Conservation (phyloP, 257 asterid species). For the Nicotiana noctiflora region DNA sequence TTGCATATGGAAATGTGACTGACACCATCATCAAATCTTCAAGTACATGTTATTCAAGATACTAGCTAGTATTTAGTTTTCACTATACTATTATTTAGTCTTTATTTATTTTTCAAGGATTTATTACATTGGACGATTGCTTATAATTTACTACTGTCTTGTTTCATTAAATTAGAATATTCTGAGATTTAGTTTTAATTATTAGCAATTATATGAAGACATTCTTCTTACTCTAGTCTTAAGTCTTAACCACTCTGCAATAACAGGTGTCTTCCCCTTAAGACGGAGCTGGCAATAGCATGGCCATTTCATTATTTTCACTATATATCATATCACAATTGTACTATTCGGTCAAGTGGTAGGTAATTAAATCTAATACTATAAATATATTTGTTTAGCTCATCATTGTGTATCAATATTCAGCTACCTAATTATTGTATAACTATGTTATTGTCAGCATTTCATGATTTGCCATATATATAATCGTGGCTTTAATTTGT, state of each 20-base stretch:
- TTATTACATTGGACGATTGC: neutral
- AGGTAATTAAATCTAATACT: neutral
- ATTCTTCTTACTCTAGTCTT: slow-evolving; percentile 14
- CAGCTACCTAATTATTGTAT: neutral
- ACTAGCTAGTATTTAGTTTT: neutral
- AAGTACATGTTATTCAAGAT: slow-evolving; percentile 11
- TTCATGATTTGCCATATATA: neutral
- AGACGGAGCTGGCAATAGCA: slow-evolving; percentile 11
- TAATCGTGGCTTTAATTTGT: neutral
- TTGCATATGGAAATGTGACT: slow-evolving; percentile 20
- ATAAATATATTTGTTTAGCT: too few species aligned
- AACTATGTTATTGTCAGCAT: neutral
- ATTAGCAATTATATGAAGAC: slow-evolving; percentile 8
- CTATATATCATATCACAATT: neutral
- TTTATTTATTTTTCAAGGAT: neutral
- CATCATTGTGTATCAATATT: neutral
- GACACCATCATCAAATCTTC: slow-evolving; percentile 15
- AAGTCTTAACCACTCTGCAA: slow-evolving; percentile 11
- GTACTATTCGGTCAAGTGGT: neutral
- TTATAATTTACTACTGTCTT: neutral
- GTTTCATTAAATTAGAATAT: neutral
- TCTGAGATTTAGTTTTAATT: slow-evolving; percentile 7
- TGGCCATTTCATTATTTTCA: slow-evolving; percentile 1
- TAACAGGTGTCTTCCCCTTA: neutral
- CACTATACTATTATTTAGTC: neutral